These are phyloP conservation scores for Massariosphaeria phaeospora DNA, from an alignment of 495 filamentous ascomycete species.

Conservation along the genomic window DNA sequence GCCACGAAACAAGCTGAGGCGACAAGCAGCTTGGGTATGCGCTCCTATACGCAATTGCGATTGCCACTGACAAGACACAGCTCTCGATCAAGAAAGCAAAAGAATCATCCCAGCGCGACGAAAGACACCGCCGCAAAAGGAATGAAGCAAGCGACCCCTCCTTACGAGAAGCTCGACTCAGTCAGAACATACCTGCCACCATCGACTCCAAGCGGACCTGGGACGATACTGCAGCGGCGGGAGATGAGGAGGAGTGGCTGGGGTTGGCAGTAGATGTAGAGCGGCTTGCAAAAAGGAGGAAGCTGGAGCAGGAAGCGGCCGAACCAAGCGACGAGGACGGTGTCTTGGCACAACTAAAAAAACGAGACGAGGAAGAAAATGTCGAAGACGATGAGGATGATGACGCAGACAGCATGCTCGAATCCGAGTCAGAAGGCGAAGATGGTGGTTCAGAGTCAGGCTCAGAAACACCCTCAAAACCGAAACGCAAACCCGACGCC, in stretches of 20 bases:
- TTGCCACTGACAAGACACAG: too few species aligned
- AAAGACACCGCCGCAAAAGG: conserved; percentile 69
- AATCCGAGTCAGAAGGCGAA: conserved; percentile 45
- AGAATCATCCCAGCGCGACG: conserved; percentile 65
- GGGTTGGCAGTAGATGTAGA: conserved; percentile 69
- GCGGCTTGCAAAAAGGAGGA: conserved; percentile 64
- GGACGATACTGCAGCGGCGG: conserved; percentile 88
- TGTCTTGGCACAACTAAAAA: conserved; percentile 47
- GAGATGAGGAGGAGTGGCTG: conserved; percentile 56
- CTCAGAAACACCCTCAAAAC: conserved; percentile 10
- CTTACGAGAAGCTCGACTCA: conserved; percentile 63
- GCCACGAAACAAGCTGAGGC: conserved; percentile 64
- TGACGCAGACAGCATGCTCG: conserved; percentile 71
- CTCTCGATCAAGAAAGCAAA: conserved; percentile 71
- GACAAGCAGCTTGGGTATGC: conserved; percentile 68
- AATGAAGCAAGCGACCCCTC: conserved; percentile 83
- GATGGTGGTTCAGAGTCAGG: conserved; percentile 36
- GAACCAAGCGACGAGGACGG: conserved; percentile 53
- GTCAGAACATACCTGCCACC: conserved; percentile 73
- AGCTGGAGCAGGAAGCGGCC: conserved; percentile 20
- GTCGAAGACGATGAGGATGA: conserved; percentile 46
- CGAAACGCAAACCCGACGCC: conserved; percentile 17
- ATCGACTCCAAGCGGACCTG: conserved; percentile 87
- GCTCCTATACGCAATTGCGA: too few species aligned
- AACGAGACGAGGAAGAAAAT: conserved; percentile 42